A percentile compares a stretch with the other conserved stretches of the same genome.
Evolutionary conservation across 1,284 basidiomycete species (phyloP).

Genomic region (Fomitiporia mediterranea): DNA sequence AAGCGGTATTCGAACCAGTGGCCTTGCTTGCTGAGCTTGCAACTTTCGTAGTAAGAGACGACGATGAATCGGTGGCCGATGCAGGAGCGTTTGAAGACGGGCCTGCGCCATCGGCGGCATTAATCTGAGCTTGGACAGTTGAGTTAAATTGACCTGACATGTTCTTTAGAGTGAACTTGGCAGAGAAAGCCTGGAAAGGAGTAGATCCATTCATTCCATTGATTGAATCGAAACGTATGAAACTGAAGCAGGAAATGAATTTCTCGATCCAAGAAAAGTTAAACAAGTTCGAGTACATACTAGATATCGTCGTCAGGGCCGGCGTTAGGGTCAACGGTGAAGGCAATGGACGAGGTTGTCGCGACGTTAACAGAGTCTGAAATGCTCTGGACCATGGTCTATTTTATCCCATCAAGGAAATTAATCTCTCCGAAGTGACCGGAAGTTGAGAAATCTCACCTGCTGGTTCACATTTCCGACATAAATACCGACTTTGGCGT

Average conservation of each 20-base stretch:
- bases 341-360: conserved; percentile 43
- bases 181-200: conserved; percentile 73
- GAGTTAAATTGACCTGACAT: conserved; percentile 66
- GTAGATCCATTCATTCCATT: conserved; percentile 42
- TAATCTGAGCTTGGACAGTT: conserved; percentile 48
- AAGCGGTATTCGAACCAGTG: conserved; percentile 24
- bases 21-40: conserved; percentile 21
- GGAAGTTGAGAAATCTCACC: conserved; percentile 34
- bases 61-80: conserved; percentile 17
- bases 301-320: conserved; percentile 60
- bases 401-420: conserved; percentile 8
- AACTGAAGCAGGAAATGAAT: conserved; percentile 37
- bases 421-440: neutral
- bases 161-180: conserved; percentile 62
- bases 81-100: conserved; percentile 20
- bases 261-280: neutral
- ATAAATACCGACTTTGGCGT: conserved; percentile 62
- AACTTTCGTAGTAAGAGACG: conserved; percentile 6
- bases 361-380: conserved; percentile 56
- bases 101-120: conserved; percentile 24
- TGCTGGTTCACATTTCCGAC: conserved; percentile 58
- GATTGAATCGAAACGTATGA: conserved; percentile 68
- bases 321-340: conserved; percentile 55
- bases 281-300: conserved; percentile 40
- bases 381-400: conserved; percentile 69